Evolutionary conservation across 805 yeast genomes (phyloP).

Genomic region (Blastobotrys mokoenaii): DNA sequence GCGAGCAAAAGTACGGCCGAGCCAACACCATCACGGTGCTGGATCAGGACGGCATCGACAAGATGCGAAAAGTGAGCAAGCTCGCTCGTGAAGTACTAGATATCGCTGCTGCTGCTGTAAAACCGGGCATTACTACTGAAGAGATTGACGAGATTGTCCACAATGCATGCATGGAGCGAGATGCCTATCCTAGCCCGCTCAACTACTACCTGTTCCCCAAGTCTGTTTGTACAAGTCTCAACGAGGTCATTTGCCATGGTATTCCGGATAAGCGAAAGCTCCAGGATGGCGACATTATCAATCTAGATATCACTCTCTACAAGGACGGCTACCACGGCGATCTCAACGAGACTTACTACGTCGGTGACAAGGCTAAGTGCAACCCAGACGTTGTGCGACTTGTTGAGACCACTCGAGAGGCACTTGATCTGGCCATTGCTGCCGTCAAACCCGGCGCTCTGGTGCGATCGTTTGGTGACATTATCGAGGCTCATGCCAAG

Average conservation of each 20-base stretch:
- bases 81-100: constrained; percentile 86
- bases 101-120: constrained; percentile 70
- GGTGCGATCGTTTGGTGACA: constrained; percentile 77
- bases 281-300: constrained; percentile 90
- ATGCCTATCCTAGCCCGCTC: constrained; percentile 89
- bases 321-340: constrained; percentile 90
- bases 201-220: constrained; percentile 93
- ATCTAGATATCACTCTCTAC: constrained; percentile 79
- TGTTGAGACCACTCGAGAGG: constrained; percentile 87
- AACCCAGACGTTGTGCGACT: constrained; percentile 77
- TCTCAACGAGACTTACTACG: constrained; percentile 92
- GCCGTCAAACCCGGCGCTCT: constrained; percentile 86
- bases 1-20: constrained; percentile 69
- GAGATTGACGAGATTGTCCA: constrained; percentile 83
- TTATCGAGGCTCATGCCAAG: constrained; percentile 79
- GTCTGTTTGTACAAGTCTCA: constrained; percentile 85
- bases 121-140: constrained; percentile 90
- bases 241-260: constrained; percentile 95
- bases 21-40: constrained; percentile 56
- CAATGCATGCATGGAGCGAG: constrained; percentile 77
- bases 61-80: constrained; percentile 65
- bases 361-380: constrained; percentile 79
- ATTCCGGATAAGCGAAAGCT: constrained; percentile 85
- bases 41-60: constrained; percentile 59
- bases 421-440: constrained; percentile 74